Evolutionary conservation across 805 yeast species (phyloP).

Genomic region (Nakazawaea laoshanensis): DNA sequence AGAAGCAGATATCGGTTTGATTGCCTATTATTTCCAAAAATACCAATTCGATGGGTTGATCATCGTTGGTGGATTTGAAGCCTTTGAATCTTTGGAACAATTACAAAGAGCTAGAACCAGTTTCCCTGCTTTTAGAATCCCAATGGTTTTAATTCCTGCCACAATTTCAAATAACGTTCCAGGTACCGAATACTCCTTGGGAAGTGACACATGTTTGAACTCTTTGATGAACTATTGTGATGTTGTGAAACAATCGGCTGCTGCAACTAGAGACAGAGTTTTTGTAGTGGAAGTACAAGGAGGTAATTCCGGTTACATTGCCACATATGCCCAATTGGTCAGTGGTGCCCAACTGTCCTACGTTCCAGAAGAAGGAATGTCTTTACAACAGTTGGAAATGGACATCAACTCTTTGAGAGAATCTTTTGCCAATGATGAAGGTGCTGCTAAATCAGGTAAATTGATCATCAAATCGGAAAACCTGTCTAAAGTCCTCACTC

Average conservation of each 20-base stretch:
- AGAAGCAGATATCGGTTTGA: constrained; percentile 57
- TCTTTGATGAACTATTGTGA: constrained; percentile 67
- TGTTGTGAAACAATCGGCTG: constrained; percentile 70
- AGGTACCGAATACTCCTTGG: constrained; percentile 72
- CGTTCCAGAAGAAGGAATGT: constrained; percentile 66
- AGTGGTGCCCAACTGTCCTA: constrained; percentile 71
- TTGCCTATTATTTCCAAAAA: constrained; percentile 67
- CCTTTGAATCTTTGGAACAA: constrained; percentile 62
- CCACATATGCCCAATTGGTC: constrained; percentile 58
- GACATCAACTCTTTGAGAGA: constrained; percentile 57
- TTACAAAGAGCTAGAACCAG: constrained; percentile 49
- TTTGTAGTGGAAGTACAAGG: constrained; percentile 83
- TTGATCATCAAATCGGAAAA: constrained; percentile 59
- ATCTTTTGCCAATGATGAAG: constrained; percentile 52
- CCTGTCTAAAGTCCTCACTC: constrained; percentile 58
- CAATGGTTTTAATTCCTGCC: constrained; percentile 73
- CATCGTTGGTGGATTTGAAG: constrained; percentile 78
- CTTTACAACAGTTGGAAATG: constrained; percentile 49
- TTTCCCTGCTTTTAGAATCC: constrained; percentile 69
- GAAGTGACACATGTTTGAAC: constrained; percentile 70
- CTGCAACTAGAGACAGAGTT: constrained; percentile 69
- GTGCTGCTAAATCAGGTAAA: constrained; percentile 62
- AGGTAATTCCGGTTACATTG: constrained; percentile 76
- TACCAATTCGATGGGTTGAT: constrained; percentile 62
- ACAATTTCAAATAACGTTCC: constrained; percentile 78